A percentile compares a stretch with the other conserved stretches of the same genome.
Evolutionary conservation across 2,329 filamentous ascomycete genomes (phyloP).

Genomic region (Graphilbum fragrans): DNA sequence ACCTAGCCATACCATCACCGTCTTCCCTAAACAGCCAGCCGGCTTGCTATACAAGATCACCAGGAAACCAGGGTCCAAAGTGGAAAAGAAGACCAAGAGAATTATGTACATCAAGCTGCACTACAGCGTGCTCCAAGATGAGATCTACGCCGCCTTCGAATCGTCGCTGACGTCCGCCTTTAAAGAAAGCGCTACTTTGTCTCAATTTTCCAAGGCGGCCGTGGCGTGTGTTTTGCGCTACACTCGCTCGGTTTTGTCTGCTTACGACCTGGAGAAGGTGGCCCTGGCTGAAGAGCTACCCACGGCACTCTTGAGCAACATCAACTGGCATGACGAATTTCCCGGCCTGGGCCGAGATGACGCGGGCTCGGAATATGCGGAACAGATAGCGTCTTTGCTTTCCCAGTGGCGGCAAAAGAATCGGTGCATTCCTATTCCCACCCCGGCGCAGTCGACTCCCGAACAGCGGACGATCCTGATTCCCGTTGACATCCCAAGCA

Average conservation of each 20-base stretch:
- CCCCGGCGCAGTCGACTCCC: conserved; percentile 18
- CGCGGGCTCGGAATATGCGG: conserved; percentile 11
- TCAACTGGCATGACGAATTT: conserved; percentile 38
- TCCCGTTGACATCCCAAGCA: conserved; percentile 76
- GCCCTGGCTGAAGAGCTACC: conserved; percentile 39
- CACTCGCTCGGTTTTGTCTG: conserved; percentile 28
- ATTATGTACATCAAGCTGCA: conserved; percentile 57
- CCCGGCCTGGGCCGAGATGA: conserved; percentile 26
- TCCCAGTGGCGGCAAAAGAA: conserved; percentile 24
- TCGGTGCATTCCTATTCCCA: conserved; percentile 17
- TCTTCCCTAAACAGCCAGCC: conserved; percentile 74
- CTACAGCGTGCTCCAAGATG: conserved; percentile 66
- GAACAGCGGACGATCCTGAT: conserved; percentile 61
- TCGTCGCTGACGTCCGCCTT: conserved; percentile 27
- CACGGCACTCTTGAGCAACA: conserved; percentile 31
- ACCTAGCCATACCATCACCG: conserved; percentile 40
- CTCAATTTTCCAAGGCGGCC: conserved; percentile 4
- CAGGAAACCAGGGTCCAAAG: conserved; percentile 29
- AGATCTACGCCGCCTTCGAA: conserved; percentile 45
- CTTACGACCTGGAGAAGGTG: conserved; percentile 43
- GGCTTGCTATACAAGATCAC: conserved; percentile 70
- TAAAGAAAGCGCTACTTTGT: conserved; percentile 17
- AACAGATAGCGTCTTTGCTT: conserved; percentile 22
- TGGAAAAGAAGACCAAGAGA: conserved; percentile 23
- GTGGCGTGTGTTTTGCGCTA: conserved; percentile 28